These are phyloP conservation scores for Penicillium crystallinum DNA, from an alignment of 495 filamentous ascomycete species.

Conservation along the genomic window DNA sequence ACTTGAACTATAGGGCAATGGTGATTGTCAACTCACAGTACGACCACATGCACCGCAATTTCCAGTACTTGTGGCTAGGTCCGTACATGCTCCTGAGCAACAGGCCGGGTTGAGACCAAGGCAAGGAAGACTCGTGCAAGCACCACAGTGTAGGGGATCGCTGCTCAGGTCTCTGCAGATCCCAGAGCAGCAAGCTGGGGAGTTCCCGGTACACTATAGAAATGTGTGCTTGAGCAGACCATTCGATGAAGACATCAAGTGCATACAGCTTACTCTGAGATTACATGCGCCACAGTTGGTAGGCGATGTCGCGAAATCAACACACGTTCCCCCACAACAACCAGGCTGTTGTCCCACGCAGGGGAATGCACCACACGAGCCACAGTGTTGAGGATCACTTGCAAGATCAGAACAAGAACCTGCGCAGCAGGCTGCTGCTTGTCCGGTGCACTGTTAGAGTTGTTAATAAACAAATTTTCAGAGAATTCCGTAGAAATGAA, in stretches of 20 bases:
- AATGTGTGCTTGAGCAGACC: not conserved
- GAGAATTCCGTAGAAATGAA: not conserved
- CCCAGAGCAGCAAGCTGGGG: not conserved
- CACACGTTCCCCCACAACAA: conserved; percentile 12
- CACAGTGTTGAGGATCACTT: conserved; percentile 5
- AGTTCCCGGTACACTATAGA: not conserved
- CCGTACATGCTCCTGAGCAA: not conserved
- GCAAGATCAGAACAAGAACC: conserved; percentile 9
- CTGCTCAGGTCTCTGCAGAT: not conserved
- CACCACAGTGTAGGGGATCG: not conserved
- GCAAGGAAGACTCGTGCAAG: not conserved
- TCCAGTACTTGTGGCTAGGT: not conserved
- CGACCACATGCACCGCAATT: not conserved
- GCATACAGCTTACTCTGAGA: not conserved
- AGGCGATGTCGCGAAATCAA: conserved; percentile 7
- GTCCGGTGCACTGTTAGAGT: not conserved
- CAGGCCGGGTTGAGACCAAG: not conserved
- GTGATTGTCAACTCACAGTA: not conserved
- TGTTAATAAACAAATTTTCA: not conserved
- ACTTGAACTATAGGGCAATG: not conserved
- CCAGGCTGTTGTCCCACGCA: conserved; percentile 11
- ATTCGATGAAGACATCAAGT: not conserved
- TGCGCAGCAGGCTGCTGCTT: conserved; percentile 10
- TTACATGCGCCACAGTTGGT: conserved; percentile 14
- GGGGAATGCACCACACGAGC: conserved; percentile 5